Base-by-base conservation (phyloP, 1,139 yeast genomes). In the Taiozyma sp. region DNA sequence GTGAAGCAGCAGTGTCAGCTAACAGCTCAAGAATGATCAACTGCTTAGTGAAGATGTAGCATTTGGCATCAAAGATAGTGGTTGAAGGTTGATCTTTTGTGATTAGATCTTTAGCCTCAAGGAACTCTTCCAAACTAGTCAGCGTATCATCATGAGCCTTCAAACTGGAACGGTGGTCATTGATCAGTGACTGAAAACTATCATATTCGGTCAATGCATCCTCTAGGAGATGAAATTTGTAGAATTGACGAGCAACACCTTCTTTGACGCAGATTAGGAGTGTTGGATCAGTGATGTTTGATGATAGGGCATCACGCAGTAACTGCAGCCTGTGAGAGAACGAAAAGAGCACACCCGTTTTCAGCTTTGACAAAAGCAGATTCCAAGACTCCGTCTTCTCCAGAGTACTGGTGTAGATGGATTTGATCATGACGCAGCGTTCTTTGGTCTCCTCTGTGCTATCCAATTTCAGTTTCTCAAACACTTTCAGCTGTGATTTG, bases 381-480 rank as follows among this genome's bases (percentile, higher is more conserved):
- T 71, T 74, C 80, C 85, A 84, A 2, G 71, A 63, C 52, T 81
- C 87, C 48, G 67, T 60, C 49, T 72, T 73, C 12, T 71, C 76
- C 1, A 69, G 57, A 2, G 70, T 70, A 12, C 69, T 67, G 1
- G 71, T 64, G 54, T 74, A 74, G 10, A 65, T 64, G 43, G 72
- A 74, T 52, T 69, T 75, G 27, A 79, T 57, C 55, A 73, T 73
- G 53, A 78, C 67, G 42, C 79, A 72, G 53, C 73, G 67, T 12
- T 72, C 75, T 2, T 53, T 36, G 14, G 51, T 53, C 36, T 48
- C 50, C 2, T 45, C 46, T 1, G 60, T 83, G 66, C 88, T 89
- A 63, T 90, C 96, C 3, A 74, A 63, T 52, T 75, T 78, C 49
- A 90, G 68, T 63, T 90, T 89, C 56, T 86, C 87, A 61, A 78